phyloP scores from a whole-genome alignment of 768 basidiomycete species.

The Coprinopsis cinerea region DNA sequence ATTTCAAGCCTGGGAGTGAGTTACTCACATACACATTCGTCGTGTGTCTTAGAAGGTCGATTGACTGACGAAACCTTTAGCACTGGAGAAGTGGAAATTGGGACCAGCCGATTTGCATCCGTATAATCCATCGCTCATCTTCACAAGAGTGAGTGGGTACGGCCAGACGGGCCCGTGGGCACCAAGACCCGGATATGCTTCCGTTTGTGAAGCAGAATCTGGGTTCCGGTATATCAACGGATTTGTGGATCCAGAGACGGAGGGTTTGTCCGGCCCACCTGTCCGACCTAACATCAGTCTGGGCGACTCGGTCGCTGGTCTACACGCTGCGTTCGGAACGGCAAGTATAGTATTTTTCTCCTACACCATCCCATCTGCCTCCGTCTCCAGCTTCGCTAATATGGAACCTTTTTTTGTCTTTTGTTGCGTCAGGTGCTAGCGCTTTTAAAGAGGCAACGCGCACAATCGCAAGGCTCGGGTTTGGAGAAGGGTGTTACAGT shows the following conservation, averaged over 20 bases:
- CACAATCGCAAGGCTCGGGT: slow-evolving; percentile 26
- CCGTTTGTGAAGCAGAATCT: slow-evolving; percentile 72
- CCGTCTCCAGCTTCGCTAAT: no score
- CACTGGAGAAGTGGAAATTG: slow-evolving; percentile 64
- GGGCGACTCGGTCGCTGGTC: slow-evolving; percentile 65
- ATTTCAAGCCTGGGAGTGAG: slow-evolving; percentile 72
- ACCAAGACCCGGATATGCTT: slow-evolving; percentile 63
- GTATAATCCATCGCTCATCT: slow-evolving; percentile 84
- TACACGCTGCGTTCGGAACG: slow-evolving; percentile 71
- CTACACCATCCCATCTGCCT: no score
- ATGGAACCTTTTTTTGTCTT: no score
- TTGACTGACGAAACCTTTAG: slow-evolving; percentile 24
- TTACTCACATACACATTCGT: slow-evolving; percentile 12
- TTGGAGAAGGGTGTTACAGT: slow-evolving; percentile 44
- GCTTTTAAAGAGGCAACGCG: slow-evolving; percentile 39
- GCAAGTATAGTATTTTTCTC: slow-evolving; percentile 29
- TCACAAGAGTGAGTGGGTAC: slow-evolving; percentile 79
- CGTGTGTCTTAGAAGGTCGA: slow-evolving; percentile 4
- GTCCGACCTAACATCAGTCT: slow-evolving; percentile 68
- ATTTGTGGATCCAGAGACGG: slow-evolving; percentile 47
- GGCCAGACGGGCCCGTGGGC: slow-evolving; percentile 75
- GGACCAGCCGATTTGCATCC: slow-evolving; percentile 54
- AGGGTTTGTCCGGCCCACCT: slow-evolving; percentile 52
- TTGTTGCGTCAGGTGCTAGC: slow-evolving; percentile 45
- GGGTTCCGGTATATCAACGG: slow-evolving; percentile 74